A percentile compares a stretch with the other conserved stretches of the same genome.
Conservation (phyloP, 2,329 filamentous ascomycete genomes). For the Aspergillus fumigatiaffinis region DNA sequence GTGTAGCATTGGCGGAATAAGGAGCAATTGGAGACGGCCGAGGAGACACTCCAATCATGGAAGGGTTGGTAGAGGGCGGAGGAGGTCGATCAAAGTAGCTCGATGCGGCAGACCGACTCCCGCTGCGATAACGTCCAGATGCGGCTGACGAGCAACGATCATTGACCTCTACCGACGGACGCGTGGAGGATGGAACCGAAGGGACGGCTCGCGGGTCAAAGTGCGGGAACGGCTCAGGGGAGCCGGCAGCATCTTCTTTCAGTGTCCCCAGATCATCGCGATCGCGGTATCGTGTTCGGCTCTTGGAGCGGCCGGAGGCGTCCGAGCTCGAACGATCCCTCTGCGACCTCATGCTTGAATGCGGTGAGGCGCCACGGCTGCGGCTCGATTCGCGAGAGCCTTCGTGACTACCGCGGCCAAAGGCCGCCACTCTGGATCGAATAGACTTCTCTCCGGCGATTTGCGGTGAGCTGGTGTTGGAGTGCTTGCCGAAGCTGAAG, state of each 20-base stretch:
- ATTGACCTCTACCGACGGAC: slow-evolving; percentile 34
- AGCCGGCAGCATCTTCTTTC: slow-evolving; percentile 40
- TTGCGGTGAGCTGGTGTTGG: slow-evolving; percentile 38
- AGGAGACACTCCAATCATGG: slow-evolving; percentile 38
- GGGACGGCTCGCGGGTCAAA: slow-evolving; percentile 19
- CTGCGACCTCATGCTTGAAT: slow-evolving; percentile 36
- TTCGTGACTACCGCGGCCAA: slow-evolving; percentile 31
- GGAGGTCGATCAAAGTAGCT: slow-evolving; percentile 34
- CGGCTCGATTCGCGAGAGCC: slow-evolving; percentile 32
- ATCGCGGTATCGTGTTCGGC: slow-evolving; percentile 49
- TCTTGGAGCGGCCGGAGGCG: slow-evolving; percentile 51
- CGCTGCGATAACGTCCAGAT: slow-evolving; percentile 38
- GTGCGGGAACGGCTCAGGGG: slow-evolving; percentile 25
- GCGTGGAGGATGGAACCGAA: slow-evolving; percentile 32
- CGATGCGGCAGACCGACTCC: slow-evolving; percentile 33
- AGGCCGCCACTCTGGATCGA: slow-evolving; percentile 24
- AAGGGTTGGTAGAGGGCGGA: slow-evolving; percentile 21
- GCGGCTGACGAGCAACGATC: slow-evolving; percentile 37
- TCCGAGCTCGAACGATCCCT: slow-evolving; percentile 55
- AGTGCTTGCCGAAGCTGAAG: slow-evolving; percentile 29
- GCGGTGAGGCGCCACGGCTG: slow-evolving; percentile 35
- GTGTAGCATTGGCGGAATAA: slow-evolving; percentile 52
- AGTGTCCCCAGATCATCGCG: slow-evolving; percentile 54
- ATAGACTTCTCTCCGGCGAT: slow-evolving; percentile 26
- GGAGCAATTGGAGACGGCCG: slow-evolving; percentile 46